Conservation (phyloP, 495 filamentous ascomycete species). For the Cudoniella acicularis region DNA sequence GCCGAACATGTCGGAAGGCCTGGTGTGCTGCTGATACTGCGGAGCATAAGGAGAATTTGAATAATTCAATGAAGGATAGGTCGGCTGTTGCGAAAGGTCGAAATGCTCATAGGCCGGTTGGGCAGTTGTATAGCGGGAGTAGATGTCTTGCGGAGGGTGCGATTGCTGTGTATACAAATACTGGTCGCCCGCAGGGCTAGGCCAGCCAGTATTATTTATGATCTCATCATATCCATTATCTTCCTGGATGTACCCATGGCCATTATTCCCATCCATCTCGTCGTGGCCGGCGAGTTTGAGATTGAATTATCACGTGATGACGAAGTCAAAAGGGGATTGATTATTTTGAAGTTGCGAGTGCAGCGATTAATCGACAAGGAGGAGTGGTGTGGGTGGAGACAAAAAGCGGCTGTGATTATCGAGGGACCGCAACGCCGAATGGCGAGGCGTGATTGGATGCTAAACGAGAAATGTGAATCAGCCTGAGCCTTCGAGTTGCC, state of each 20-base stretch:
- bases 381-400: background rate
- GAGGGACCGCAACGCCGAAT: background rate
- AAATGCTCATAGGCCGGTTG: constrained; percentile 15
- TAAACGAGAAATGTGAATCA: constrained; percentile 25
- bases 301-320: constrained; percentile 10
- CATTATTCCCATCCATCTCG: constrained; percentile 20
- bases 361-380: no score
- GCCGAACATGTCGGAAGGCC: constrained; percentile 14
- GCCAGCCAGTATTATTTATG: constrained; percentile 17
- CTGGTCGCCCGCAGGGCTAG: constrained; percentile 7
- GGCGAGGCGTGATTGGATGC: constrained; percentile 19
- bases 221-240: constrained; percentile 20
- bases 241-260: constrained; percentile 16
- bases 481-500: constrained; percentile 15
- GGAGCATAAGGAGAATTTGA: constrained; percentile 19
- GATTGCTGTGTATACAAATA: constrained; percentile 5
- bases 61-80: constrained; percentile 14
- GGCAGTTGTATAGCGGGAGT: constrained; percentile 32
- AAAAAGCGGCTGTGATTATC: constrained; percentile 3
- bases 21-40: constrained; percentile 19
- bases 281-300: background rate
- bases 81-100: constrained; percentile 17
- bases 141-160: constrained; percentile 13
- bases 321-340: background rate
- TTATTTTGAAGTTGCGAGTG: background rate